These are phyloP conservation scores for Penicillium pulvis DNA, from an alignment of 495 filamentous ascomycete species.

Conservation along the genomic window DNA sequence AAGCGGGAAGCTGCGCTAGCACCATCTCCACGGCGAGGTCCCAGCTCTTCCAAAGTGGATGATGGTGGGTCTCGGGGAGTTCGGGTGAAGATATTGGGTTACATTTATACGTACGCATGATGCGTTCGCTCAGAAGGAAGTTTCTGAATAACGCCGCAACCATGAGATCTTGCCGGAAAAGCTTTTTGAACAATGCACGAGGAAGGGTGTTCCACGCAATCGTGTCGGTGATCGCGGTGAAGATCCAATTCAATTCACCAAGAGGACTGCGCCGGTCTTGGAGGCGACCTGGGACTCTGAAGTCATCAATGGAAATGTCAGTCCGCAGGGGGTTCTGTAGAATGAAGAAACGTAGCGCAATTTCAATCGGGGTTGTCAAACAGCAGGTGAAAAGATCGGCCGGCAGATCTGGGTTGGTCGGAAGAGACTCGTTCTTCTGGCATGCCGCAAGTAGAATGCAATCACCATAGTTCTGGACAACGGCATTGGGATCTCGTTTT, in stretches of 20 bases:
- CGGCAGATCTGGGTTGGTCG: conserved; percentile 93
- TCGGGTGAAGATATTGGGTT: conserved; percentile 87
- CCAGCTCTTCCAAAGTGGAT: conserved; percentile 97
- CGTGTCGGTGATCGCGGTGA: conserved; percentile 97
- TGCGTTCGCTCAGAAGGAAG: conserved; percentile 89
- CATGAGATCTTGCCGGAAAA: conserved; percentile 98
- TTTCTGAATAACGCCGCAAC: conserved; percentile 96
- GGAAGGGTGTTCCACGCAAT: conserved; percentile 97
- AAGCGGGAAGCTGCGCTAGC: conserved; percentile 79
- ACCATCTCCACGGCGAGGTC: conserved; percentile 97
- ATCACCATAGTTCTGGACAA: conserved; percentile 68
- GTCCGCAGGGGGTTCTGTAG: conserved; percentile 85
- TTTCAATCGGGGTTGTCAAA: conserved; percentile 94
- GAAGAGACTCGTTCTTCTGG: conserved; percentile 82
- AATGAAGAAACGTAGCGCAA: conserved; percentile 92
- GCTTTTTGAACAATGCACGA: conserved; percentile 87
- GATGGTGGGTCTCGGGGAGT: conserved; percentile 87
- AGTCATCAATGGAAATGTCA: conserved; percentile 74
- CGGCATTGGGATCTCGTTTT: conserved; percentile 70
- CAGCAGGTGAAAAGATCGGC: conserved; percentile 97
- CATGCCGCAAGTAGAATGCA: conserved; percentile 95
- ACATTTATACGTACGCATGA: conserved; percentile 94
- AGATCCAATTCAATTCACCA: conserved; percentile 98
- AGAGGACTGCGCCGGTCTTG: conserved; percentile 94
- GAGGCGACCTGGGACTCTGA: conserved; percentile 75